phyloP scores from a whole-genome alignment of 345 rosid species.

The Eucalyptus pumila region DNA sequence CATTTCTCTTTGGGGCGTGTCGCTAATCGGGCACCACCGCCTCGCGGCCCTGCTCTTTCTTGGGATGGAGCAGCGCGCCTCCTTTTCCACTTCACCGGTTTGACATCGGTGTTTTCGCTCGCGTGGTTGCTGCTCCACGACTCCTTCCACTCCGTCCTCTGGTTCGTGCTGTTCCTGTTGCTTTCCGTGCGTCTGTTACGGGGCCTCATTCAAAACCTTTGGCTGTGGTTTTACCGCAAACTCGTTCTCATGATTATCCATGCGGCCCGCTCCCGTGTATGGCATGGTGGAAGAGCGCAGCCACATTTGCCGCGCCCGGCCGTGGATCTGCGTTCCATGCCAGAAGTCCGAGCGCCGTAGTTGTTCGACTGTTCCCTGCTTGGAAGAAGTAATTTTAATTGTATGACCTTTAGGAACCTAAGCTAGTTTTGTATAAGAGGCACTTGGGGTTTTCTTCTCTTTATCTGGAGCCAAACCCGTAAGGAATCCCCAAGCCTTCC shows the following conservation, averaged over 20 bases:
- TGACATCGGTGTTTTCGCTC: background rate
- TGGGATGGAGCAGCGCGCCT: background rate
- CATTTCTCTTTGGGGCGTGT: background rate
- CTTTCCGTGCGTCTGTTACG: background rate
- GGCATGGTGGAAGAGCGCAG: background rate
- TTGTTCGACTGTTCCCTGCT: too few species aligned
- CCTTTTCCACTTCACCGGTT: background rate
- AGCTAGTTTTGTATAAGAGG: too few species aligned
- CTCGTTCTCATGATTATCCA: background rate
- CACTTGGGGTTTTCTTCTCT: too few species aligned
- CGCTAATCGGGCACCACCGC: background rate
- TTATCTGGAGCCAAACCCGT: too few species aligned
- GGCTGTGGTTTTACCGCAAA: background rate
- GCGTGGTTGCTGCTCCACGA: background rate
- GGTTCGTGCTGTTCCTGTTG: background rate
- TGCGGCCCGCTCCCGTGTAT: rapidly evolving
- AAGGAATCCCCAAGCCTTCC: too few species aligned
- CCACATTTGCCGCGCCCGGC: too few species aligned
- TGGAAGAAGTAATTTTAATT: too few species aligned
- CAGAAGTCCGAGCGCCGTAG: too few species aligned
- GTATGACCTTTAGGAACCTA: too few species aligned
- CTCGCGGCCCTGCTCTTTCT: too few species aligned
- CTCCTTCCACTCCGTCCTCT: background rate
- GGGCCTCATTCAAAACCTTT: background rate
- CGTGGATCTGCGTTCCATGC: rapidly evolving